Conservation (phyloP, 2,329 filamentous ascomycete genomes). For the Cryphonectria parasitica region DNA sequence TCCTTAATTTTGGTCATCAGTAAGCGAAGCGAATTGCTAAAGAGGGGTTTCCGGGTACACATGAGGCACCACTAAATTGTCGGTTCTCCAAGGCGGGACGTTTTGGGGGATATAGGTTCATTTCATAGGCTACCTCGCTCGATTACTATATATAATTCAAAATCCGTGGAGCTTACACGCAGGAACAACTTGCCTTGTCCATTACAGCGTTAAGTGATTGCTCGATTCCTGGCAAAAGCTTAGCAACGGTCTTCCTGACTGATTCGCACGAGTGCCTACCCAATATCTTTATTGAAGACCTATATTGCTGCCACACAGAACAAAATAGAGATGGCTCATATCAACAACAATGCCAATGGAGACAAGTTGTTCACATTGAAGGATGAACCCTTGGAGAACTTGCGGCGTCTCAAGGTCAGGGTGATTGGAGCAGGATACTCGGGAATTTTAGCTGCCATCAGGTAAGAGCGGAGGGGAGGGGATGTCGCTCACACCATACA, state of each 20-base stretch:
- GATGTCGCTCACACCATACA: neutral
- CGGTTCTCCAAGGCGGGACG: neutral
- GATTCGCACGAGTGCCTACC: neutral
- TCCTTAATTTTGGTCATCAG: neutral
- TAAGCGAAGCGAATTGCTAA: constrained; percentile 4
- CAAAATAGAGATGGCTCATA: constrained; percentile 2
- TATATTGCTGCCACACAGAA: neutral
- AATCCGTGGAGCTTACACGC: neutral
- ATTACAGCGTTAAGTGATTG: neutral
- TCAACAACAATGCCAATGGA: constrained; percentile 10
- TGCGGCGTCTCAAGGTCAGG: constrained; percentile 39
- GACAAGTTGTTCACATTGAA: constrained; percentile 35
- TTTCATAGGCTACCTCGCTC: neutral
- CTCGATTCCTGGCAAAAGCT: neutral
- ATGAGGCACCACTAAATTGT: neutral
- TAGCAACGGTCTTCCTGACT: neutral
- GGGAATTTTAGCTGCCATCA: constrained; percentile 36
- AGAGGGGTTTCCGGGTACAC: neutral
- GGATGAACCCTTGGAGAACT: constrained; percentile 39
- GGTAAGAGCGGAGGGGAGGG: constrained; percentile 26
- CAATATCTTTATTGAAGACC: neutral
- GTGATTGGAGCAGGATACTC: constrained; percentile 31
- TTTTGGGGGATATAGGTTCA: constrained; percentile 11
- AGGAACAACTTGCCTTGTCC: neutral
- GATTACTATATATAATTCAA: neutral